Percentiles rank a stretch among this genome's conserved stretches.
phyloP scores from a whole-genome alignment of 306 rosid genomes.

The Sesbania bispinosa region DNA sequence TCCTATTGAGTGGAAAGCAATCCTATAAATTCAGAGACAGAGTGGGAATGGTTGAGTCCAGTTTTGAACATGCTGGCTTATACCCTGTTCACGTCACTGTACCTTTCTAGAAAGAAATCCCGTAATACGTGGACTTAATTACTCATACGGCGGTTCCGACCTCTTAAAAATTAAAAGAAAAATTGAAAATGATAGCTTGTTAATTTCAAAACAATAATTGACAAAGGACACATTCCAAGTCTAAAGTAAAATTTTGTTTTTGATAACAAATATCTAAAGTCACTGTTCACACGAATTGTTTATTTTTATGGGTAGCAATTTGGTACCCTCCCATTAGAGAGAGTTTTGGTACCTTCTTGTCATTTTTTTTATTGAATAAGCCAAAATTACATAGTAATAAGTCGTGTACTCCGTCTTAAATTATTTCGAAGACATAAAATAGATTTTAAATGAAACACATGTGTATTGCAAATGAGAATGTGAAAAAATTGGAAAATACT shows the following conservation, averaged over 20 bases:
- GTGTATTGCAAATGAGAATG: too few species aligned
- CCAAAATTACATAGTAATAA: too few species aligned
- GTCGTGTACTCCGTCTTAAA: too few species aligned
- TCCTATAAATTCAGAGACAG: conserved; percentile 24
- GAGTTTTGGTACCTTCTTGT: too few species aligned
- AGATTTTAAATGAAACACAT: too few species aligned
- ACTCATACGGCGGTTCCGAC: conserved; percentile 2
- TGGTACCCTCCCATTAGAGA: too few species aligned
- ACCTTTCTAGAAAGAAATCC: conserved; percentile 21
- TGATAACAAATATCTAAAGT: background rate
- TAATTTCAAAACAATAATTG: conserved; percentile 1
- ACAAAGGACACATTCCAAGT: background rate
- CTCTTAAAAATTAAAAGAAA: conserved; percentile 13
- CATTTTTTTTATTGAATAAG: too few species aligned
- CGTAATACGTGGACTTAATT: background rate
- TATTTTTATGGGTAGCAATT: too few species aligned
- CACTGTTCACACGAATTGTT: background rate
- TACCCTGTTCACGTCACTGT: background rate
- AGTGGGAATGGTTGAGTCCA: conserved; percentile 30
- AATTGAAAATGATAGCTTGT: conserved; percentile 13
- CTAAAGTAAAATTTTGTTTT: conserved; percentile 19
- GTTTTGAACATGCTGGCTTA: conserved; percentile 20
- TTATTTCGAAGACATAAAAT: too few species aligned
- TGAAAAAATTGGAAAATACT: too few species aligned
- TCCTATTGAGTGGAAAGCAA: conserved; percentile 8